A percentile compares a stretch with the other conserved stretches of the same genome.
These are phyloP conservation scores for Aegilops bicornis DNA, from an alignment of 176 grass and related monocot species.

Conservation along the genomic window DNA sequence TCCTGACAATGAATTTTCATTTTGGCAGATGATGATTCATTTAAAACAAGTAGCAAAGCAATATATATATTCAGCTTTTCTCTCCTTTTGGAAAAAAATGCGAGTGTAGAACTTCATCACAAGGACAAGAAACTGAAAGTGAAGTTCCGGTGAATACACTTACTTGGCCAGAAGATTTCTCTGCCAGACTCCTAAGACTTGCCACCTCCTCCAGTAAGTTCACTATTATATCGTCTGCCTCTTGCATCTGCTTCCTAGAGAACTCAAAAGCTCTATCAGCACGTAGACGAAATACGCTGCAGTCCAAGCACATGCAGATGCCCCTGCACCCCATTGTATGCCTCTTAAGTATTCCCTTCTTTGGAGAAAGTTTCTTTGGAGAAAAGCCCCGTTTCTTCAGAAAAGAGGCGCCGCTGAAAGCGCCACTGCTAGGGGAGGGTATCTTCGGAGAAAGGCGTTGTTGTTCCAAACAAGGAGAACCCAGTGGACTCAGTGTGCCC, in stretches of 20 bases:
- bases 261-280: slow-evolving; percentile 85
- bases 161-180: slow-evolving; percentile 66
- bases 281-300: slow-evolving; percentile 54
- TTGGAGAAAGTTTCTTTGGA: slow-evolving; percentile 51
- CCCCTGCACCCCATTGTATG: slow-evolving; percentile 66
- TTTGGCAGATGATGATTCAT: no score
- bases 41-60: no score
- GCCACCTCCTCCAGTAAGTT: slow-evolving; percentile 63
- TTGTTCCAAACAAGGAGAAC: slow-evolving; percentile 28
- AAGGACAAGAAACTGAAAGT: slow-evolving; percentile 7
- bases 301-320: slow-evolving; percentile 84
- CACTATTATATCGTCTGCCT: slow-evolving; percentile 79
- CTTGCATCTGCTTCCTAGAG: slow-evolving; percentile 80
- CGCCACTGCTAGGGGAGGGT: slow-evolving; percentile 18
- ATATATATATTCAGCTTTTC: no score
- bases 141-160: background rate
- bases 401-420: background rate
- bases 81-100: no score
- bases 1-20: no score
- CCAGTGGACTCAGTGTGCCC: background rate
- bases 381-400: slow-evolving; percentile 28
- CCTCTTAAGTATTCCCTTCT: slow-evolving; percentile 72
- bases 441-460: slow-evolving; percentile 38
- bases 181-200: slow-evolving; percentile 51
- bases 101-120: background rate